Evolutionary conservation across 805 yeast species (phyloP).

Genomic region (Candida saitoana): DNA sequence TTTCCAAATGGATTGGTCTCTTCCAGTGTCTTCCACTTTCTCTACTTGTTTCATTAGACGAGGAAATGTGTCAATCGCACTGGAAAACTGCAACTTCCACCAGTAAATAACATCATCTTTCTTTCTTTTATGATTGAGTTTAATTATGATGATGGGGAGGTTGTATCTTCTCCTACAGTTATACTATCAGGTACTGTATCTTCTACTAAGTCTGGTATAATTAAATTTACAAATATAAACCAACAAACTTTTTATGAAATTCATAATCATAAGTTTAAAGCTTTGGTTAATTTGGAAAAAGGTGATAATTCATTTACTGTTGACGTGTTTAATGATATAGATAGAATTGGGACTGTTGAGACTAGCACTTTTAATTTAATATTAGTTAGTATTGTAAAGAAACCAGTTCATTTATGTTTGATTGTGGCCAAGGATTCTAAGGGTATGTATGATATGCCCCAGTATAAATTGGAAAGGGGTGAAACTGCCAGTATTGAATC

Average conservation of each 20-base stretch:
- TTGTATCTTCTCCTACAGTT: constrained; percentile 38
- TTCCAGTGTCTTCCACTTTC: neutral
- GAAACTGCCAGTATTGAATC: constrained; percentile 67
- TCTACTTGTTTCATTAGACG: neutral
- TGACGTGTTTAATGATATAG: constrained; percentile 37
- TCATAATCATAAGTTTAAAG: constrained; percentile 66
- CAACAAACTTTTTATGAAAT: constrained; percentile 49
- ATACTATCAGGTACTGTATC: constrained; percentile 26
- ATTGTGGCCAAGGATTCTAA: constrained; percentile 75
- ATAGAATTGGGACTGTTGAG: constrained; percentile 20
- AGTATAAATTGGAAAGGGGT: constrained; percentile 36
- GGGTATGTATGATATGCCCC: constrained; percentile 65
- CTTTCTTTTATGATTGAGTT: constrained; percentile 12
- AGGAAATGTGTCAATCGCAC: neutral
- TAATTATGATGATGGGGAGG: constrained; percentile 31
- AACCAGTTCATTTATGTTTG: constrained; percentile 76
- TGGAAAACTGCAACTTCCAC: neutral
- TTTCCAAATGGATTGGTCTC: neutral
- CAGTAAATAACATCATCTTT: neutral
- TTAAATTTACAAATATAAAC: constrained; percentile 10
- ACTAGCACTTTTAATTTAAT: constrained; percentile 19
- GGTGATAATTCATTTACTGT: constrained; percentile 51
- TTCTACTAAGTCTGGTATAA: neutral
- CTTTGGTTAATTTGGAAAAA: constrained; percentile 70
- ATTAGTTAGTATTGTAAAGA: constrained; percentile 46